phyloP scores from a whole-genome alignment of 129 eudicot genomes.

The Deinandra increscens region DNA sequence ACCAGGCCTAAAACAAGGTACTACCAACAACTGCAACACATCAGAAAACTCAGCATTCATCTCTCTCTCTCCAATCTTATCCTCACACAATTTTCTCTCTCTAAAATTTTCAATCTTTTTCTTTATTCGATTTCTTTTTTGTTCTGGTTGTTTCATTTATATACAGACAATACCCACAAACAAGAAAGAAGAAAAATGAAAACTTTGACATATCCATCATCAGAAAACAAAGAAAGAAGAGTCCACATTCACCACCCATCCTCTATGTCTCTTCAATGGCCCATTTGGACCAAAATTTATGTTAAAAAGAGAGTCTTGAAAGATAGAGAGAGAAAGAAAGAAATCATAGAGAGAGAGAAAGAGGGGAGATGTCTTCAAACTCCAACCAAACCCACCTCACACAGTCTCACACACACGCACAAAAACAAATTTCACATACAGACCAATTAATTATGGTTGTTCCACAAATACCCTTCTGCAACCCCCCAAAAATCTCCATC shows the following conservation, averaged over 20 bases:
- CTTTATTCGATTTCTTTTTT: background rate
- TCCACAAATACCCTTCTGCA: slow-evolving; percentile 91
- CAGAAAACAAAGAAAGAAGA: slow-evolving; percentile 37
- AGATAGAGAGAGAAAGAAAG: slow-evolving; percentile 22
- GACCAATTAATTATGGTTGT: slow-evolving; percentile 33
- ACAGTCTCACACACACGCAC: slow-evolving; percentile 25
- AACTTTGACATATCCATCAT: slow-evolving; percentile 36
- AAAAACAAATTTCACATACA: slow-evolving; percentile 36
- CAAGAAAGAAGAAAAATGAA: slow-evolving; percentile 33
- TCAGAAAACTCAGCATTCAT: slow-evolving; percentile 35
- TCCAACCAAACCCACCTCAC: slow-evolving; percentile 67
- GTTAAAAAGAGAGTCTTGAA: slow-evolving; percentile 35
- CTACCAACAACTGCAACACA: slow-evolving; percentile 66
- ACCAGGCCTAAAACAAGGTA: slow-evolving; percentile 59
- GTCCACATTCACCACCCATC: slow-evolving; percentile 43
- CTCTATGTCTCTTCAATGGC: slow-evolving; percentile 52
- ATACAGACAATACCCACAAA: slow-evolving; percentile 32
- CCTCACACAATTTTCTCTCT: slow-evolving; percentile 26
- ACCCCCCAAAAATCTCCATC: slow-evolving; percentile 67
- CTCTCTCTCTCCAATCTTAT: slow-evolving; percentile 28
- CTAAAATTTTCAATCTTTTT: background rate
- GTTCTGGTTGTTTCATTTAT: slow-evolving; percentile 12
- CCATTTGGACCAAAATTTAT: slow-evolving; percentile 72
- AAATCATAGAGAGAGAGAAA: slow-evolving; percentile 15
- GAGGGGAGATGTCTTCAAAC: slow-evolving; percentile 38